Percentiles rank a stretch among this genome's conserved stretches.
These are phyloP conservation scores for Phaeophleospora eucalypticola DNA, from an alignment of 2,329 filamentous ascomycete species.

Conservation along the genomic window DNA sequence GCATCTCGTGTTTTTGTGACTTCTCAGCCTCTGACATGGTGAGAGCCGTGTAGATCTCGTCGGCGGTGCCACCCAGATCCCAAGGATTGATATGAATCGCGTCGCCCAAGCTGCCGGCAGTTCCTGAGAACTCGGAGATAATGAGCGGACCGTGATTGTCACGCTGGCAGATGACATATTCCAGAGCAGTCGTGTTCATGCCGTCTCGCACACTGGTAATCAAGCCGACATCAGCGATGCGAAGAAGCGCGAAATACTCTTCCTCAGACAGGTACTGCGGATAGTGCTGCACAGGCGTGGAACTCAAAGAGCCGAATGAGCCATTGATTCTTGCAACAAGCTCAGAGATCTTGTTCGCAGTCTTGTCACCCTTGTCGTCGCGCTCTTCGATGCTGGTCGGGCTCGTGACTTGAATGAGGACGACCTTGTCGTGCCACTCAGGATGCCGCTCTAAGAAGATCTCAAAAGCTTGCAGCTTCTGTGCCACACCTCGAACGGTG, in stretches of 20 bases:
- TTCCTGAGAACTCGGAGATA: conserved; percentile 93
- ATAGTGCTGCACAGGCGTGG: conserved; percentile 89
- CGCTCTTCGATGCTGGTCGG: conserved; percentile 63
- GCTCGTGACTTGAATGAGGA: conserved; percentile 91
- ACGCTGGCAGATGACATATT: conserved; percentile 90
- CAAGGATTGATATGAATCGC: conserved; percentile 97
- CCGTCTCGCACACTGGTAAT: conserved; percentile 95
- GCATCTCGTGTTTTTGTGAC: conserved; percentile 63
- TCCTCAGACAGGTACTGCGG: conserved; percentile 85
- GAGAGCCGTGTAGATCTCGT: conserved; percentile 76
- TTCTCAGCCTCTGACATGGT: conserved; percentile 67
- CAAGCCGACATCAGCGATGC: conserved; percentile 82
- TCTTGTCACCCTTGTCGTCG: conserved; percentile 72
- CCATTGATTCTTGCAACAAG: conserved; percentile 90
- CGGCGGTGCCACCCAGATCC: conserved; percentile 80
- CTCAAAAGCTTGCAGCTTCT: conserved; percentile 93
- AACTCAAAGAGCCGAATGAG: conserved; percentile 79
- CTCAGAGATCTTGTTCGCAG: conserved; percentile 84
- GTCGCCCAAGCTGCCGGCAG: conserved; percentile 75
- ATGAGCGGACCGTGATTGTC: conserved; percentile 84
- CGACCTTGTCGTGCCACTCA: conserved; percentile 86
- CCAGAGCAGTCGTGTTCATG: conserved; percentile 95
- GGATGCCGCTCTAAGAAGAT: conserved; percentile 86
- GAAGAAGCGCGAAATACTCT: conserved; percentile 92
- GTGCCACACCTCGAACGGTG: conserved; percentile 86